Evolutionary conservation across 306 rosid genomes (phyloP).

Genomic region (Vigna unguiculata): DNA sequence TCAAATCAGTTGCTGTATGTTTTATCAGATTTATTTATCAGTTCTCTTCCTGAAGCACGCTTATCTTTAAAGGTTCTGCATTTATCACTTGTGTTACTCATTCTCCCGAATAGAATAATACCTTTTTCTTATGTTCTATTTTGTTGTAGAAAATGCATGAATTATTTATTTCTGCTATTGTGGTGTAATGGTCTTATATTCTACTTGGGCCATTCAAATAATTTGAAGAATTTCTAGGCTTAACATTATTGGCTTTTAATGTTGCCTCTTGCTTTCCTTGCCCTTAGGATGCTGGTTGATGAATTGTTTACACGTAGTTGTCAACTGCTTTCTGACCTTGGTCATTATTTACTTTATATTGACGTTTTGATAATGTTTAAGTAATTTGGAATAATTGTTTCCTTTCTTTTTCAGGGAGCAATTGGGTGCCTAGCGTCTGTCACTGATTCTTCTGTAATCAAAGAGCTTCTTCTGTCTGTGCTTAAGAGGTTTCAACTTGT

Average conservation of each 20-base stretch:
- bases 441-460: conserved; percentile 69
- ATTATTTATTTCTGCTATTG: conserved; percentile 31
- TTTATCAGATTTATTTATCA: conserved; percentile 70
- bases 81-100: conserved; percentile 33
- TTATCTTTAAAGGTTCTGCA: conserved; percentile 67
- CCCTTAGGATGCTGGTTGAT: neutral
- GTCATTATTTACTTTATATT: conserved; percentile 30
- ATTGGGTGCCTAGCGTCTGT: conserved; percentile 88
- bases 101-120: conserved; percentile 7
- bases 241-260: conserved; percentile 5
- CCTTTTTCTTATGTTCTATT: conserved; percentile 22
- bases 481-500: conserved; percentile 61
- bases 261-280: conserved; percentile 27
- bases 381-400: conserved; percentile 9
- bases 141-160: conserved; percentile 22
- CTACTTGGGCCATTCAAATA: conserved; percentile 16
- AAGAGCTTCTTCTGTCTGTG: conserved; percentile 61
- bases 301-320: neutral
- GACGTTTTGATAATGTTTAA: conserved; percentile 11
- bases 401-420: conserved; percentile 69
- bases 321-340: conserved; percentile 18
- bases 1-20: conserved; percentile 69
- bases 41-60: conserved; percentile 58
- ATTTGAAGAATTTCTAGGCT: conserved; percentile 18
- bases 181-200: conserved; percentile 8